Evolutionary conservation across 2,329 filamentous ascomycete species (phyloP).

Genomic region (Ophiocordyceps camponoti-leonardi): DNA sequence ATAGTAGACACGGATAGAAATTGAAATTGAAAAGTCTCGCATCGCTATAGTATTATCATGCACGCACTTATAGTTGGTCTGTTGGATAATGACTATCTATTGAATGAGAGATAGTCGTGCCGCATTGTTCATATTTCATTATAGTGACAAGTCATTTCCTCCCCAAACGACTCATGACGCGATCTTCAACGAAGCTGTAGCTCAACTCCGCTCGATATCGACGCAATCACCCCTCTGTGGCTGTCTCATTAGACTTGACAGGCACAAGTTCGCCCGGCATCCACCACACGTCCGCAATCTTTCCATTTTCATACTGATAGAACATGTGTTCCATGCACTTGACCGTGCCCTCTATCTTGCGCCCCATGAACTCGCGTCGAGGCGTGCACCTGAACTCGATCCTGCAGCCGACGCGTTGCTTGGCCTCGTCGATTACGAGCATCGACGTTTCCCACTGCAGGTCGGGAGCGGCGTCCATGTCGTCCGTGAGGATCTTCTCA

Average conservation of each 20-base stretch:
- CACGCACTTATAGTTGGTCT: no score
- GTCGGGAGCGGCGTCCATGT: background rate
- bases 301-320: background rate
- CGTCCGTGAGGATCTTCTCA: constrained; percentile 1
- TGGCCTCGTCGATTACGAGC: background rate
- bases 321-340: constrained; percentile 1
- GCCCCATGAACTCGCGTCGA: background rate
- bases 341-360: background rate
- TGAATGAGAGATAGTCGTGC: no score
- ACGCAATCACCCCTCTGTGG: background rate
- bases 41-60: no score
- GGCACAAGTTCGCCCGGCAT: background rate
- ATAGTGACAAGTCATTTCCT: no score
- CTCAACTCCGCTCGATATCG: background rate
- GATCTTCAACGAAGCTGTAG: background rate
- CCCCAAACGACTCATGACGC: no score
- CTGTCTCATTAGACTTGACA: background rate
- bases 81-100: no score
- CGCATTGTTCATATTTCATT: no score
- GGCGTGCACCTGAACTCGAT: constrained; percentile 1
- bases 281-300: background rate
- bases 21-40: no score
- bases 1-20: no score
- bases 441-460: background rate
- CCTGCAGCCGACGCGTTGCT: background rate